These are phyloP conservation scores for Sanguinoderma infundibulare DNA, from an alignment of 1,284 basidiomycete species.

Conservation along the genomic window DNA sequence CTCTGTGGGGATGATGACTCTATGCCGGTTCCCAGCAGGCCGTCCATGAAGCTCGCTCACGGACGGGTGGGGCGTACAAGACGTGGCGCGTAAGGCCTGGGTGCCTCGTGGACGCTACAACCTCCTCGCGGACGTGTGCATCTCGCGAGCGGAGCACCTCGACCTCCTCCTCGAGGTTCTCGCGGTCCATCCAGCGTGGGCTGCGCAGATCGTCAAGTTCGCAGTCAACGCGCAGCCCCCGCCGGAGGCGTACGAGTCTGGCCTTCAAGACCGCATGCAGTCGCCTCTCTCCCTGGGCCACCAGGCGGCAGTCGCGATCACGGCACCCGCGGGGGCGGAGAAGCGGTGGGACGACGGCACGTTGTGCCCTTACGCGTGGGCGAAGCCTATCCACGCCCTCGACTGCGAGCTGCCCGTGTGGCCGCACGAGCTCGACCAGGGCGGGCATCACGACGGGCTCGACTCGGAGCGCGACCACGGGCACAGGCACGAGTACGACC, in stretches of 20 bases:
- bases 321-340: conserved; percentile 19
- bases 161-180: no score
- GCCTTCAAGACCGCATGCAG: conserved; percentile 16
- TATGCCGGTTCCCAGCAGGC: no score
- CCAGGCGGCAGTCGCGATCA: conserved; percentile 16
- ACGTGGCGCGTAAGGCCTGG: no score
- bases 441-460: conserved; percentile 6
- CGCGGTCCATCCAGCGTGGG: no score
- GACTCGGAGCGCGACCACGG: conserved; percentile 17
- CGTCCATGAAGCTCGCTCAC: no score
- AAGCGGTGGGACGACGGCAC: conserved; percentile 52
- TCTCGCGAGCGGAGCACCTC: no score
- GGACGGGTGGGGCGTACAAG: no score
- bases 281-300: conserved; percentile 21
- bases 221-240: no score
- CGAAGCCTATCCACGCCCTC: conserved; percentile 68
- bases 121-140: no score
- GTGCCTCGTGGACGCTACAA: no score
- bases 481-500: background rate
- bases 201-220: no score
- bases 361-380: conserved; percentile 84
- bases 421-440: conserved; percentile 66
- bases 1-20: no score
- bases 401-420: conserved; percentile 76
- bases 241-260: background rate